Evolutionary conservation across 768 basidiomycete genomes (phyloP), one percentile per base, ranked within the genome.

Genomic region (Agaricus blazei): DNA sequence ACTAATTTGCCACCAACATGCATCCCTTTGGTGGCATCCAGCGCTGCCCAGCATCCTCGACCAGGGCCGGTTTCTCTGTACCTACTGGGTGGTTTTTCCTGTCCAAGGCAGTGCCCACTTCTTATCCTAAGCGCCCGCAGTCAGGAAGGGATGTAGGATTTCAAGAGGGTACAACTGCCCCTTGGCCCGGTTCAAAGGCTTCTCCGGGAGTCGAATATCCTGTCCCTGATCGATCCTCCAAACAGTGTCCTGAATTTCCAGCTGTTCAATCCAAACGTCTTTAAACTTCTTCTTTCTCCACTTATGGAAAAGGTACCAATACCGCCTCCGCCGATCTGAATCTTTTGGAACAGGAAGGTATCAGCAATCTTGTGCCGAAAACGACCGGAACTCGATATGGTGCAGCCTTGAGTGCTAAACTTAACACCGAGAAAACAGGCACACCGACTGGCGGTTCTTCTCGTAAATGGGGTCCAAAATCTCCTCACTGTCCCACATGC

Each of bases 371-470:
- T 9, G 56, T 65, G 43, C 68, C 66, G 15, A 68, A 64, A 46
- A 47, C 78, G 28, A 88, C 87, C 3, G 88, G 88, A 27, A 84
- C 83, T 15, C 75, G 85, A 27, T 88, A 88, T 62, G 86, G 87
- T 9, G 69, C 72, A 14, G 84, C 80, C 0, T 70, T 87, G 9
- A 67, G 71, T 6, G 72, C 73, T 50, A 54, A 55, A 43, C 31
- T 55, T 37, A 12, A 58, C 37, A 64, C 70, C 8, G 68, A 74
- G 29, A 61, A 70, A 54, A 73, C 73, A 4, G 71, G 73, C 11
- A 68, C 59, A 11, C 41, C 52, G 9, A 63, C 67, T 9, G 70
- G 69, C 28, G 67, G 67, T 12, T 71, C 76, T 29, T 72, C 73
- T 9, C 75, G 69, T 56, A 74, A 75, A 58, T 86, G 83, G 77